Percentiles rank a stretch among this genome's conserved stretches.
These are phyloP conservation scores for Chrysanthemum lavandulifolium DNA, from an alignment of 129 eudicot genomes.

Conservation along the genomic window DNA sequence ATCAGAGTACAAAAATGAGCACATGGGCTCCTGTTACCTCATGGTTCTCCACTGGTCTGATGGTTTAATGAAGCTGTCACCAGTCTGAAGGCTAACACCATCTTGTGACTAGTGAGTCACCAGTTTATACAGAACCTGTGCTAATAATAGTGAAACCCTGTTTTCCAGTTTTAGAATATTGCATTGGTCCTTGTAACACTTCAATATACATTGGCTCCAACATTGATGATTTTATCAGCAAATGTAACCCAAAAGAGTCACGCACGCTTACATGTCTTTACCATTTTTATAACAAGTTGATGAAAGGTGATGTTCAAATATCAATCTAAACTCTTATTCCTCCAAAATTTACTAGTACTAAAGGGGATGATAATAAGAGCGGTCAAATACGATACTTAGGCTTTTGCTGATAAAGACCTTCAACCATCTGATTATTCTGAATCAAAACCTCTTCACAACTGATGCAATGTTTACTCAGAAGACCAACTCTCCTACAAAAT, in stretches of 20 bases:
- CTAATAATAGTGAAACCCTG: slow-evolving; percentile 1
- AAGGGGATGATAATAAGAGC: slow-evolving; percentile 12
- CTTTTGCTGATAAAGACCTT: slow-evolving; percentile 15
- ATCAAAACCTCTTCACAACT: slow-evolving; percentile 25
- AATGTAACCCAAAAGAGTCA: slow-evolving; percentile 19
- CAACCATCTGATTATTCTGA: slow-evolving; percentile 15
- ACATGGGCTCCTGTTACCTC: slow-evolving; percentile 15
- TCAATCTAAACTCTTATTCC: background rate
- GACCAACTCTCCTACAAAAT: slow-evolving; percentile 37
- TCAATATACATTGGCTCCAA: slow-evolving; percentile 4
- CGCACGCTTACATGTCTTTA: too few species aligned
- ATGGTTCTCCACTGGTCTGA: slow-evolving; percentile 10
- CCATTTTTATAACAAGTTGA: background rate
- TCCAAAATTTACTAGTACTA: slow-evolving; percentile 16
- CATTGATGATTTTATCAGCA: slow-evolving; percentile 6
- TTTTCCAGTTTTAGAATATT: background rate
- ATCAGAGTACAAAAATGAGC: slow-evolving; percentile 30
- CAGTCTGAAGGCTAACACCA: slow-evolving; percentile 18
- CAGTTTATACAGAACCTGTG: slow-evolving; percentile 19
- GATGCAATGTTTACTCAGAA: slow-evolving; percentile 9
- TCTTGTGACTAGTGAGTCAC: background rate
- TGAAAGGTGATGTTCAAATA: background rate
- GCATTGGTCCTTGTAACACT: too few species aligned
- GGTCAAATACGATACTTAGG: slow-evolving; percentile 7
- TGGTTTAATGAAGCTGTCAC: slow-evolving; percentile 17